Percentiles rank a stretch among this genome's conserved stretches.
phyloP scores from a whole-genome alignment of 768 basidiomycete genomes.

The Suillus discolor region DNA sequence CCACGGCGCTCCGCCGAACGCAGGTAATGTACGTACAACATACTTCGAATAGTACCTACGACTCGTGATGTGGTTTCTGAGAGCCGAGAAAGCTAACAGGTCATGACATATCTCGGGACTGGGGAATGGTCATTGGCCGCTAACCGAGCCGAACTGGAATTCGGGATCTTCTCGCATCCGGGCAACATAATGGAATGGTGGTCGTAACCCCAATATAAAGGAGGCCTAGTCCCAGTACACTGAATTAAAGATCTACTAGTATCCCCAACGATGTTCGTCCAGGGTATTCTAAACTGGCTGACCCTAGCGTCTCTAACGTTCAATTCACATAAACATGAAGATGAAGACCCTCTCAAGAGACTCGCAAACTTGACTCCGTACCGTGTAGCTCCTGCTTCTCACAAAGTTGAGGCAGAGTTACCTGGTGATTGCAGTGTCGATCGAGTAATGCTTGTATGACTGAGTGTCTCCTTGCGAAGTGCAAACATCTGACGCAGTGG shows the following conservation, averaged over 20 bases:
- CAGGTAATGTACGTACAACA: too few relatives aligned
- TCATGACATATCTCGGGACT: too few relatives aligned
- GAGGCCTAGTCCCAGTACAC: neutral
- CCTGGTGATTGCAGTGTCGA: conserved; percentile 35
- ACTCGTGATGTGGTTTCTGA: too few relatives aligned
- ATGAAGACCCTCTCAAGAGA: neutral
- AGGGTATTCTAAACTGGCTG: conserved; percentile 1
- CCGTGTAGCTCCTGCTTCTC: conserved; percentile 25
- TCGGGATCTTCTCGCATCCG: neutral
- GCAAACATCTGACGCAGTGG: neutral
- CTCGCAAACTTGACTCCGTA: conserved; percentile 37
- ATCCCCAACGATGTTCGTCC: conserved; percentile 5
- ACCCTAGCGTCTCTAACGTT: conserved; percentile 1
- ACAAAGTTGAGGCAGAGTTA: conserved; percentile 26
- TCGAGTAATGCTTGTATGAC: conserved; percentile 34
- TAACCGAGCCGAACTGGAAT: neutral
- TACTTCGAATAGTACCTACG: too few relatives aligned
- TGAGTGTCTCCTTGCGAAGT: too few relatives aligned
- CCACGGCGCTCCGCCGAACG: too few relatives aligned
- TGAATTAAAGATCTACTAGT: neutral
- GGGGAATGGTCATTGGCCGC: neutral
- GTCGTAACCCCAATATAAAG: neutral
- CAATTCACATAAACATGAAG: neutral
- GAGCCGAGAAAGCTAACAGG: too few relatives aligned
- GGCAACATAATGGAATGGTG: neutral